These are phyloP conservation scores for Rhodotorula sphaerocarpa DNA, from an alignment of 768 basidiomycete genomes.

Conservation along the genomic window DNA sequence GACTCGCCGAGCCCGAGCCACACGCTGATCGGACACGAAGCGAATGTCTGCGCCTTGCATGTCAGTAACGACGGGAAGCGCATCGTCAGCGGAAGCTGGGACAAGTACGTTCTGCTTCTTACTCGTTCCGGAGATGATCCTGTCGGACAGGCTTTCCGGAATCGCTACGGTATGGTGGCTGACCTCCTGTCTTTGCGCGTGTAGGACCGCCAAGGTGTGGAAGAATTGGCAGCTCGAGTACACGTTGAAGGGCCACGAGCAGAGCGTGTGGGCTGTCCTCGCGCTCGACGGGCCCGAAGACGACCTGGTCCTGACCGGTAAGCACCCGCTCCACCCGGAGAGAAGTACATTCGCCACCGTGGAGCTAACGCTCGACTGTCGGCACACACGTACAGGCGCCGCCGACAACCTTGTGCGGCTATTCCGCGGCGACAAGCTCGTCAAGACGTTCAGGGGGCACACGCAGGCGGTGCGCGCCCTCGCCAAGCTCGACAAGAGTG, in stretches of 20 bases:
- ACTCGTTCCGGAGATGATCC: background rate
- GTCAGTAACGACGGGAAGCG: slow-evolving; percentile 56
- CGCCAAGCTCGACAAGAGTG: slow-evolving; percentile 61
- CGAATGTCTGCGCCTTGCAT: slow-evolving; percentile 80
- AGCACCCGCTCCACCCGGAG: background rate
- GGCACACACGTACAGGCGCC: slow-evolving; percentile 54
- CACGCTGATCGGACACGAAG: slow-evolving; percentile 75
- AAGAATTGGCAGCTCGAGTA: slow-evolving; percentile 62
- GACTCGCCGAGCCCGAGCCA: slow-evolving; percentile 57
- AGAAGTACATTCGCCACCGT: rapidly evolving
- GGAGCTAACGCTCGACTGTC: too few relatives aligned
- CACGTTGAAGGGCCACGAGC: slow-evolving; percentile 73
- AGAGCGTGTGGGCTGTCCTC: slow-evolving; percentile 89
- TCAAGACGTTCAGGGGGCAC: slow-evolving; percentile 76
- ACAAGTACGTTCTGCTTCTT: slow-evolving; percentile 54
- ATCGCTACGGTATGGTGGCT: too few relatives aligned
- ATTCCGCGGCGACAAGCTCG: slow-evolving; percentile 61
- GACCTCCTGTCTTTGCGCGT: too few relatives aligned
- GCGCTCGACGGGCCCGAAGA: slow-evolving; percentile 52
- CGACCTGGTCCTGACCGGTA: slow-evolving; percentile 73
- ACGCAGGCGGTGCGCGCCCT: slow-evolving; percentile 79
- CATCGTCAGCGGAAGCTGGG: slow-evolving; percentile 94
- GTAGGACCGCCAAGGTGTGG: slow-evolving; percentile 77
- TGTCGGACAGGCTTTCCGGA: too few relatives aligned
- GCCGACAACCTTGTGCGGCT: slow-evolving; percentile 91